Evolutionary conservation across 2,329 filamentous ascomycete species (phyloP).

Genomic region (Aspergillus uvarum): DNA sequence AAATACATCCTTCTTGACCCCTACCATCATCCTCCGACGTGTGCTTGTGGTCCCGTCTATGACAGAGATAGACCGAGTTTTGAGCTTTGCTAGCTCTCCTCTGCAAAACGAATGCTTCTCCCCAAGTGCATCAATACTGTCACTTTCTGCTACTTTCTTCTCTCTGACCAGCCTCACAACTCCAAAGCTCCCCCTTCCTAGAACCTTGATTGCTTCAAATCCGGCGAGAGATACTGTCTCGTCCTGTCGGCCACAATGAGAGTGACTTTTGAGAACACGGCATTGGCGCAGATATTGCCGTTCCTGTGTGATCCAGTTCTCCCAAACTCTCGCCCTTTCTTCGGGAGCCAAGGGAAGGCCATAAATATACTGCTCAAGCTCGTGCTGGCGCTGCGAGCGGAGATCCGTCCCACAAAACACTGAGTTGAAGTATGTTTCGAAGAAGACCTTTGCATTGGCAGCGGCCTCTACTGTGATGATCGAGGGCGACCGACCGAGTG

Average conservation of each 20-base stretch:
- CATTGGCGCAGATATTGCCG: conserved; percentile 71
- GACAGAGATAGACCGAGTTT: conserved; percentile 22
- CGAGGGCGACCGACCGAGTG: conserved; percentile 27
- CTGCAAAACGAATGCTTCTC: conserved; percentile 6
- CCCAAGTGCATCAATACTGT: background rate
- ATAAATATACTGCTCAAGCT: conserved; percentile 65
- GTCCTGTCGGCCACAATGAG: conserved; percentile 42
- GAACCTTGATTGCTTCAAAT: conserved; percentile 78
- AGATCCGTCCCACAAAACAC: conserved; percentile 58
- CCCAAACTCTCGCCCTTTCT: conserved; percentile 53
- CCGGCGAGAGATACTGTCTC: conserved; percentile 57
- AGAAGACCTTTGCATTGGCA: conserved; percentile 77
- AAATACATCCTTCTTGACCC: conserved; percentile 62
- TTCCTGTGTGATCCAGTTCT: conserved; percentile 66
- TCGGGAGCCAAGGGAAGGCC: conserved; percentile 57
- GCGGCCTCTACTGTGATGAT: conserved; percentile 70
- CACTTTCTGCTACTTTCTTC: conserved; percentile 35
- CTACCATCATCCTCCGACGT: conserved; percentile 32
- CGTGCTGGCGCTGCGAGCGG: conserved; percentile 60
- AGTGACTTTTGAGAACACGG: conserved; percentile 67
- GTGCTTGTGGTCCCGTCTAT: conserved; percentile 24
- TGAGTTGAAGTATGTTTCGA: conserved; percentile 82
- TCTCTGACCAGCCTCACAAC: conserved; percentile 83
- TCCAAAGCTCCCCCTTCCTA: conserved; percentile 94
- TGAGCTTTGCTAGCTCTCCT: conserved; percentile 10